Evolutionary conservation across 257 asterid genomes (phyloP), one percentile per base, ranked within the genome.

Genomic region (Lycium barbarum): DNA sequence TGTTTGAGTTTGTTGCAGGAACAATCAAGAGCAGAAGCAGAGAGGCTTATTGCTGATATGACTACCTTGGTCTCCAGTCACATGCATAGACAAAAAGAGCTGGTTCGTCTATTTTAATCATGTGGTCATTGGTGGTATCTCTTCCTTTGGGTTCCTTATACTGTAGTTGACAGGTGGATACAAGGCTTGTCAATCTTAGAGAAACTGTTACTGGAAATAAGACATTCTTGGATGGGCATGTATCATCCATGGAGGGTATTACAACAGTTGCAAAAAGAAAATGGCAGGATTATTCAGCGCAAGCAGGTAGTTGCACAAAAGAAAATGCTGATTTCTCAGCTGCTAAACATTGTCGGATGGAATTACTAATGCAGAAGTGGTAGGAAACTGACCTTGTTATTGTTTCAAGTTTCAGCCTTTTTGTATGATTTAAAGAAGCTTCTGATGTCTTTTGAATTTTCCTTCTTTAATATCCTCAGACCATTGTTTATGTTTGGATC

Each of bases 331-430:
- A 92, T 79, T 92, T 92, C 88, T 90, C 96, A 74, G 98, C 93
- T 73, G 93, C 97, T 81, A 95, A 95, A 91, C 97, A 93, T 90
- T 92, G 98, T 87, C 94, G 97, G 79, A 87, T 95, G 93, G 97
- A 95, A 88, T 86, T 88, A 58, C 91, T 95, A 79, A 58, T 90
- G 83, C 97, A 93, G 85, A 90, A 95, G 67, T 92, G 98, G 98
- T 95, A 66, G 55, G 38, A 20, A 59, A 38, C 38, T n/a, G 38
- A 20, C 40, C 15, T 54, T 73, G 9, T 58, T 63, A 20, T 86
- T 84, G 22, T 22, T 22, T 51, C 4, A 11, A 22, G 65, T 78
- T 14, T 78, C 65, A 26, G 82, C 26, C 1, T 26, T 53, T 26
- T 78, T 78, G 11, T 53, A 22, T 8, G 38, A 33, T 53, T 51